These are phyloP conservation scores for Didymosphaeria variabile DNA, from an alignment of 2,329 filamentous ascomycete genomes.

Conservation along the genomic window DNA sequence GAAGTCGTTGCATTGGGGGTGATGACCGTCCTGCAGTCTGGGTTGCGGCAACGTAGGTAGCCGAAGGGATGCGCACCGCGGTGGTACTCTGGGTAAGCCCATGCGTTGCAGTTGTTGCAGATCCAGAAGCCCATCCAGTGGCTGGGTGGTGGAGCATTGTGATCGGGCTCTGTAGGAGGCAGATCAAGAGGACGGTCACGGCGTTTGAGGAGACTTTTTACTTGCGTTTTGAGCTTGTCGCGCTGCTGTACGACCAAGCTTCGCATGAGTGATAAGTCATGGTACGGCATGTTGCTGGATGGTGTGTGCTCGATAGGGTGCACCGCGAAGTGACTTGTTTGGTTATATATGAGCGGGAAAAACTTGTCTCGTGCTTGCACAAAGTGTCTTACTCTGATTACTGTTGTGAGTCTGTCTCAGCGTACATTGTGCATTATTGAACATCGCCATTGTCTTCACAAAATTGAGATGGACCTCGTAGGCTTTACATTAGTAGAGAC, in stretches of 20 bases:
- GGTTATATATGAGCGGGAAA: background rate
- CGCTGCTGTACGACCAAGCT: too few species aligned
- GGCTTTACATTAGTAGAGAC: background rate
- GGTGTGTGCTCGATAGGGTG: background rate
- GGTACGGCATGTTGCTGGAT: background rate
- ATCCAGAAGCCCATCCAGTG: conserved; percentile 7
- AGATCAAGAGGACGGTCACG: background rate
- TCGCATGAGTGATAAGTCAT: background rate
- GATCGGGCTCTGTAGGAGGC: background rate
- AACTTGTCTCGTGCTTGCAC: background rate
- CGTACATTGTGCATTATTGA: background rate
- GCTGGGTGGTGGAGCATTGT: background rate
- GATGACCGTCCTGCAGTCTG: background rate
- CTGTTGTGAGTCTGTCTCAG: background rate
- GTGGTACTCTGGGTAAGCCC: background rate
- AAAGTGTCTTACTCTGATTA: background rate
- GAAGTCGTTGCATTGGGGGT: background rate
- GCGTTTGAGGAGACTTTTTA: background rate
- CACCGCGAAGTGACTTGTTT: background rate
- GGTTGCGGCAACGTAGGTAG: background rate
- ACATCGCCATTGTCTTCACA: background rate
- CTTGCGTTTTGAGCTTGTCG: background rate
- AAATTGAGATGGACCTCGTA: background rate
- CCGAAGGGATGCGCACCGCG: background rate
- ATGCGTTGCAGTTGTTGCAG: background rate